Percentiles rank a stretch among this genome's conserved stretches.
phyloP scores from a whole-genome alignment of 2,329 filamentous ascomycete genomes.

The Scedosporium aurantiacum region DNA sequence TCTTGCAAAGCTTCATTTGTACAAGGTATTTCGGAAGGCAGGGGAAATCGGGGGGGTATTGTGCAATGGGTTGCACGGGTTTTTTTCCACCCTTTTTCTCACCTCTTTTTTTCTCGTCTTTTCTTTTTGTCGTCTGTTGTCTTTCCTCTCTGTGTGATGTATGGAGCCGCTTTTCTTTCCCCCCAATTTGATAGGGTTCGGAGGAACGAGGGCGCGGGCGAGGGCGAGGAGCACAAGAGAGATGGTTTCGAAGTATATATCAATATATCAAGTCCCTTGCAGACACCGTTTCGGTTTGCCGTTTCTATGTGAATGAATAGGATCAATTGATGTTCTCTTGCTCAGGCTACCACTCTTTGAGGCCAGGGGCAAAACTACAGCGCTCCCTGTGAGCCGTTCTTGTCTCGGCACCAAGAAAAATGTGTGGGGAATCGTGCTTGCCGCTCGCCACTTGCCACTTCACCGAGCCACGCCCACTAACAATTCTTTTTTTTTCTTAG shows the following conservation, averaged over 20 bases:
- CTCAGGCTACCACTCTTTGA: no score
- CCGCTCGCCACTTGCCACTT: no score
- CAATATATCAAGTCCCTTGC: neutral
- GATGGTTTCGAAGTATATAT: neutral
- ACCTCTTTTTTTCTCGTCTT: neutral
- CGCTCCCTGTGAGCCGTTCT: no score
- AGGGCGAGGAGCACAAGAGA: neutral
- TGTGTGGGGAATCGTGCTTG: neutral
- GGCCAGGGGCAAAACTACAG: no score
- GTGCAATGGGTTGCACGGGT: neutral
- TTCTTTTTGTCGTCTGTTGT: neutral
- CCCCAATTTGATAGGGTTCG: neutral
- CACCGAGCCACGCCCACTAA: no score
- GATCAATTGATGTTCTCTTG: no score
- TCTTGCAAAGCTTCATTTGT: neutral
- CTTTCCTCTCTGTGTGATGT: constrained; percentile 6
- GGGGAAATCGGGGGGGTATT: neutral
- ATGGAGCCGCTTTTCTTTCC: neutral
- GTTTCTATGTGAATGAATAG: no score
- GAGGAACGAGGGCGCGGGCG: neutral
- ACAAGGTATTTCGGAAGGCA: neutral
- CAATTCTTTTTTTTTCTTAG: neutral
- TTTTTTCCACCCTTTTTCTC: neutral
- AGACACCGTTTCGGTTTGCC: neutral
- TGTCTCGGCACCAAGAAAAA: neutral